Evolutionary conservation across 371 early-diverging fungal genomes (phyloP), one percentile per base, ranked within the genome.

Genomic region (Haplosporangium sp.): DNA sequence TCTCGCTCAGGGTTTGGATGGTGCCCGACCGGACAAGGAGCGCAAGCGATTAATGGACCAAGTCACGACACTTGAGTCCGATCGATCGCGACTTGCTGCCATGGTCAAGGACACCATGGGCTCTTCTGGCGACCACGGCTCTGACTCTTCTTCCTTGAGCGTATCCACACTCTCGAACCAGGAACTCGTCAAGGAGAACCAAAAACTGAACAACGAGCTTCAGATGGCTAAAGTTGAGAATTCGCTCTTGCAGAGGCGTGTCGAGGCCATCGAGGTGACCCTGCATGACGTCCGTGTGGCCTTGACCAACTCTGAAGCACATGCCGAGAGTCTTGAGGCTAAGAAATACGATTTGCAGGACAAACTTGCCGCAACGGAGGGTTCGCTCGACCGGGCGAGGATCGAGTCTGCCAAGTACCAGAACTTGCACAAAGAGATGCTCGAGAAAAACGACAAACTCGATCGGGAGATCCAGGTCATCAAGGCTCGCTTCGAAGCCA

Each of bases 321-420:
- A 77, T 38, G 62, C 71, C 37, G 77, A 77, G 67, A 67, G 64
- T 55, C 77, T 77, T 16, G 77, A 77, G 59, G 40, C 40, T 38
- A 77, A 77, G 68, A 77, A 77, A 64, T 77, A 77, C 29, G 77
- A 77, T 37, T 55, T 71, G 2, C 77, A 77, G 59, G 77, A 77
- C 61, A 77, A 77, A 50, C 53, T 77, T 7, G 41, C 62, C 5
- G 71, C 77, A 4, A 40, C 61, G 3, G 77, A 77, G 50, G 71
- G 71, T 20, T 55, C 38, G 8, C 68, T 77, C 41, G 77, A 77
- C 57, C 63, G 77, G 6, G 37, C 77, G 21, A 53, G 77, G 21
- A 67, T 67, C 54, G 77, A 77, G 61, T 67, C 71, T 12, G 67
- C 45, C n/a, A 70, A 71, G 55, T 77, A 77, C 54, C 77, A 77